phyloP scores from a whole-genome alignment of 495 filamentous ascomycete species.

The Penicillium steckii region DNA sequence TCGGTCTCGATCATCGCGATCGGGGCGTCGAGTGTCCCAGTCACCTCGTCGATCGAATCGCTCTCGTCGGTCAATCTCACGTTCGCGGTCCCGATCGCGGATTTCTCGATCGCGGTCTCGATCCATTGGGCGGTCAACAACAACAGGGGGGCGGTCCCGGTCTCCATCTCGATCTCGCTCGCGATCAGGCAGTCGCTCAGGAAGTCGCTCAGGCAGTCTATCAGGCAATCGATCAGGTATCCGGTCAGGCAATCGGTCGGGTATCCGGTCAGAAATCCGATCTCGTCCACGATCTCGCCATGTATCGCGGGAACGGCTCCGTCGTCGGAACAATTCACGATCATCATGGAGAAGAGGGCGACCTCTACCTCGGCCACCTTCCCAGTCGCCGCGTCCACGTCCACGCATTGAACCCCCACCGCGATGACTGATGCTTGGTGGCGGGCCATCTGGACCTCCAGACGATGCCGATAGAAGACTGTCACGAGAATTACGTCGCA shows the following conservation, averaged over 20 bases:
- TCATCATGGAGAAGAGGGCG: slow-evolving; percentile 58
- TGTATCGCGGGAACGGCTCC: slow-evolving; percentile 70
- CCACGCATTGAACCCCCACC: slow-evolving; percentile 59
- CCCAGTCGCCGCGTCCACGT: slow-evolving; percentile 67
- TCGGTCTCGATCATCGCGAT: slow-evolving; percentile 57
- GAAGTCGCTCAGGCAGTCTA: slow-evolving; percentile 27
- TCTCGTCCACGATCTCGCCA: slow-evolving; percentile 51
- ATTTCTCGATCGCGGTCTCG: slow-evolving; percentile 37
- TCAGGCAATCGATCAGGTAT: slow-evolving; percentile 28
- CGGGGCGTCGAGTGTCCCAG: slow-evolving; percentile 34
- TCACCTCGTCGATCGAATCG: slow-evolving; percentile 50
- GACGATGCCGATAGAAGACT: slow-evolving; percentile 69
- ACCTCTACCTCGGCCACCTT: slow-evolving; percentile 56
- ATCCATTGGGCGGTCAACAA: background rate
- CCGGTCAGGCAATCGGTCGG: slow-evolving; percentile 30
- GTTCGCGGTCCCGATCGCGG: slow-evolving; percentile 35
- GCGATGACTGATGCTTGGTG: slow-evolving; percentile 43
- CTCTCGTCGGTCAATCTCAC: slow-evolving; percentile 41
- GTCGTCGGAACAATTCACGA: slow-evolving; percentile 52
- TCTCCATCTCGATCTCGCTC: slow-evolving; percentile 36
- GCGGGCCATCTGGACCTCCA: slow-evolving; percentile 62
- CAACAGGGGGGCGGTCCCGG: slow-evolving; percentile 4
- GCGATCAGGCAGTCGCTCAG: slow-evolving; percentile 25
- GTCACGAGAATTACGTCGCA: slow-evolving; percentile 58
- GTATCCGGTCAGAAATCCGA: slow-evolving; percentile 31